phyloP scores from a whole-genome alignment of 2,329 filamentous ascomycete species.

The Paecilomyces sp. region DNA sequence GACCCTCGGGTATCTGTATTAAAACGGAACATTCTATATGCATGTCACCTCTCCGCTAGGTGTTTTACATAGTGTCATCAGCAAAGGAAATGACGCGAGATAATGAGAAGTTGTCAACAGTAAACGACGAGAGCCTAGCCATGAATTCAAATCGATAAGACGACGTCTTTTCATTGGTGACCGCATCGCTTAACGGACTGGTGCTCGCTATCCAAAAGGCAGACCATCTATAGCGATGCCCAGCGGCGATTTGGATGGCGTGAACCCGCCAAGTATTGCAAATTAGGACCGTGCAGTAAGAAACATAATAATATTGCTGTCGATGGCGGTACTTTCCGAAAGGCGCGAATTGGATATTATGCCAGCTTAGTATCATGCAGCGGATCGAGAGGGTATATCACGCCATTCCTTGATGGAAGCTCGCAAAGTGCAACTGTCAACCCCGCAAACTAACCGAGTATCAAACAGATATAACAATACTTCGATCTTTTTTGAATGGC shows the following conservation, averaged over 20 bases:
- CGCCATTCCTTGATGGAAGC: neutral
- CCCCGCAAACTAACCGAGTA: neutral
- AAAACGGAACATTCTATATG: neutral
- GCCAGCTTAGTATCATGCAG: no score
- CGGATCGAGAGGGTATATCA: neutral
- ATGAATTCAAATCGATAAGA: neutral
- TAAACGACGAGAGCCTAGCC: neutral
- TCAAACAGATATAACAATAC: neutral
- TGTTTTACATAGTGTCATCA: neutral
- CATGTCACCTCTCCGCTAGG: neutral
- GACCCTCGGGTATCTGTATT: neutral
- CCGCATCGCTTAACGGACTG: neutral
- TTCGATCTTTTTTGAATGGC: neutral
- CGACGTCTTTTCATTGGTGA: neutral
- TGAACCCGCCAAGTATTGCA: neutral
- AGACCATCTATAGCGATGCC: neutral
- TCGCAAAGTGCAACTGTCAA: neutral
- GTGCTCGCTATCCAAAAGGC: neutral
- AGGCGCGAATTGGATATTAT: no score
- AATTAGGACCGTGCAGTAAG: neutral
- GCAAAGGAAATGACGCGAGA: neutral
- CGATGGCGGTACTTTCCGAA: neutral
- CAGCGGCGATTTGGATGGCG: neutral
- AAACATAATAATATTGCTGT: neutral
- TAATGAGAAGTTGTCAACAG: neutral